Conservation (phyloP, 495 filamentous ascomycete genomes). For the Hypoxylon lenormandii region DNA sequence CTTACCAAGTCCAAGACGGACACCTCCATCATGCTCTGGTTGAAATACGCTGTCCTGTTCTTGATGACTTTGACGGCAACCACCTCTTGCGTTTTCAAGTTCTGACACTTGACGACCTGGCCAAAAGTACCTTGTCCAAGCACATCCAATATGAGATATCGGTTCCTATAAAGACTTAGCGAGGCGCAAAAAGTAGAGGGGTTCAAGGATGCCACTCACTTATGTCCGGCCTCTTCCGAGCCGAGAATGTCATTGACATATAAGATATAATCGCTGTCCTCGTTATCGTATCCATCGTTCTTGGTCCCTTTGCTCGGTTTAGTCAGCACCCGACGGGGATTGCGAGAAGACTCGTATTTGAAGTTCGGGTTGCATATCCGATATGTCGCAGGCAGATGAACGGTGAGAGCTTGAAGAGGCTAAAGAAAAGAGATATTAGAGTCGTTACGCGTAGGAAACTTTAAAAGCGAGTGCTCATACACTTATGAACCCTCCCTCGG, state of each 20-base stretch:
- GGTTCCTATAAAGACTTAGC: conserved; percentile 72
- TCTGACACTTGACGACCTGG: conserved; percentile 99
- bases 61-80: conserved; percentile 99
- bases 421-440: conserved; percentile 53
- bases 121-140: conserved; percentile 98
- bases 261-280: conserved; percentile 98
- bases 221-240: conserved; percentile 96
- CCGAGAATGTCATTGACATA: conserved; percentile 99
- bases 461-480: conserved; percentile 65
- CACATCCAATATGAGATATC: conserved; percentile 97
- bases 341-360: conserved; percentile 99
- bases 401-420: conserved; percentile 96
- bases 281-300: conserved; percentile 99
- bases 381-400: conserved; percentile 93
- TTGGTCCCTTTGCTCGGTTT: conserved; percentile 99
- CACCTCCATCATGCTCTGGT: conserved; percentile 99
- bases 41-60: conserved; percentile 99
- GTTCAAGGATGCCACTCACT: conserved; percentile 67
- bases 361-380: conserved; percentile 98
- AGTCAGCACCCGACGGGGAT: conserved; percentile 95
- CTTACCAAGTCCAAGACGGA: conserved; percentile 95
- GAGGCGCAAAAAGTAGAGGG: not conserved
- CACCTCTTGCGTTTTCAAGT: conserved; percentile 96
- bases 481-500: conserved; percentile 98
- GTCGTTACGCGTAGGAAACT: conserved; percentile 8